Conservation (phyloP, 202 grass and related monocot genomes). For the Eragrostis tef region DNA sequence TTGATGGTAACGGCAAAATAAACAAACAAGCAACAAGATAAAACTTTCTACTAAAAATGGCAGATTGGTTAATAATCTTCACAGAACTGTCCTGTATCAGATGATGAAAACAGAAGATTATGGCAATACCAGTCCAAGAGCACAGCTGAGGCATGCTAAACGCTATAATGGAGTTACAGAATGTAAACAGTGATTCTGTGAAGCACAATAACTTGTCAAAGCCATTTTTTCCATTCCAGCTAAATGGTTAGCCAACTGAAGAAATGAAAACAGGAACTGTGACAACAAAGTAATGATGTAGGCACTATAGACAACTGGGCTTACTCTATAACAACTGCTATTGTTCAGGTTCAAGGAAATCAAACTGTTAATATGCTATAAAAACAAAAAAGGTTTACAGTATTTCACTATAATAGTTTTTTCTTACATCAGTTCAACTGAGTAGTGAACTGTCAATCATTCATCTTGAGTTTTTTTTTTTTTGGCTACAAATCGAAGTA, state of each 20-base stretch:
- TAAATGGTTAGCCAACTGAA: background rate
- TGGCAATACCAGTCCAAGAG: background rate
- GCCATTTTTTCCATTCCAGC: background rate
- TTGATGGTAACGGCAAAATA: background rate
- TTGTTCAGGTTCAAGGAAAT: background rate
- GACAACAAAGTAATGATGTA: background rate
- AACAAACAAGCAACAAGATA: background rate
- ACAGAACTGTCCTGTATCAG: background rate
- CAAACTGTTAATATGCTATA: background rate
- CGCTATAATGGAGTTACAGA: background rate
- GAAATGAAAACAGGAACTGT: background rate
- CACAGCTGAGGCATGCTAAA: background rate
- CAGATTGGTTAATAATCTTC: background rate
- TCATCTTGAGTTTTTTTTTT: background rate
- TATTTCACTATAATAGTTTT: background rate
- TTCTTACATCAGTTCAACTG: background rate
- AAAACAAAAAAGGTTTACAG: background rate
- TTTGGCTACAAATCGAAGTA: background rate
- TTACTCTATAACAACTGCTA: background rate
- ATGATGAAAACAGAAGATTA: background rate
- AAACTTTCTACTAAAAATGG: constrained; percentile 7
- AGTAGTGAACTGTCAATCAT: background rate
- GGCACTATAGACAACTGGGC: background rate
- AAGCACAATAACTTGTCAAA: background rate
- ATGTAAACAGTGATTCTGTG: background rate